A percentile compares a stretch with the other conserved stretches of the same genome.
These are phyloP conservation scores for Monosporascus sp. DNA, from an alignment of 2,329 filamentous ascomycete genomes.

Conservation along the genomic window DNA sequence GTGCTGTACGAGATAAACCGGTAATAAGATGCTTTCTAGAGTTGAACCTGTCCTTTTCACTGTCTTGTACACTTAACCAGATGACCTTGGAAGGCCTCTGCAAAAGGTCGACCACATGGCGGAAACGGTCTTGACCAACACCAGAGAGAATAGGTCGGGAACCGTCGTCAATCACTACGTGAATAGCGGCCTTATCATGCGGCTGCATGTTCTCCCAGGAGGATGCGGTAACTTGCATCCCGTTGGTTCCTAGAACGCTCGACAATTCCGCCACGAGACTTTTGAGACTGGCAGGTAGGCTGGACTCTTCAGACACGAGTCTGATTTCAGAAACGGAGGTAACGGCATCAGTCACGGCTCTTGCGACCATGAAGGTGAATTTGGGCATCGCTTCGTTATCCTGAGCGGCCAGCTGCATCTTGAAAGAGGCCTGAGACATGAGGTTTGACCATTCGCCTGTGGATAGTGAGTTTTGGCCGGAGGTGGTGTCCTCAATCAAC, in stretches of 20 bases:
- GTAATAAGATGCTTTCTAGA: conserved; percentile 7
- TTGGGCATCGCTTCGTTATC: background rate
- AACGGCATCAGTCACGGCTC: background rate
- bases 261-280: background rate
- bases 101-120: background rate
- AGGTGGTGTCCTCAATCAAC: background rate
- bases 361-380: background rate
- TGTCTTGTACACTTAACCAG: conserved; percentile 4
- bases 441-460: background rate
- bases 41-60: conserved; percentile 1
- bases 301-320: background rate
- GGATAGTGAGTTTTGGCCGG: background rate
- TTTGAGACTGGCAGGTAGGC: background rate
- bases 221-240: background rate
- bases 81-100: conserved; percentile 1
- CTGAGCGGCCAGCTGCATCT: background rate
- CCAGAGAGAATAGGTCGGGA: background rate
- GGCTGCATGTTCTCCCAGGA: background rate
- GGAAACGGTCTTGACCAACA: background rate
- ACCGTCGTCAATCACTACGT: background rate
- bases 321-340: background rate
- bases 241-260: background rate
- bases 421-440: background rate
- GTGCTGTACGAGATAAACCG: conserved; percentile 8
- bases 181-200: background rate